Base-by-base conservation (phyloP, 2,329 filamentous ascomycete species). In the Aureobasidium namibiae region DNA sequence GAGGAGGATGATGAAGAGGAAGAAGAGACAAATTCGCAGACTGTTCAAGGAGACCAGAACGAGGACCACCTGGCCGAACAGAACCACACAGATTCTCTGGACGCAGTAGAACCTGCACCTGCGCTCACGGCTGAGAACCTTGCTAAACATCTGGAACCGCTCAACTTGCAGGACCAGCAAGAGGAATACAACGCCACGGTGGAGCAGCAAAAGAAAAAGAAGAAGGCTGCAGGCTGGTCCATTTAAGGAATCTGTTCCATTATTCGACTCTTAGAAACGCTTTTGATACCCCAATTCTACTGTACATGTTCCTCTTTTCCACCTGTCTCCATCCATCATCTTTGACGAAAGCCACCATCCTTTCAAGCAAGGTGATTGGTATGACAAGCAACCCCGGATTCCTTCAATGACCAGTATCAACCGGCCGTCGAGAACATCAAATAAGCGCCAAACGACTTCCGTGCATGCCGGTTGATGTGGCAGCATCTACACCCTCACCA, bases 141-240 rank as follows among this genome's bases (percentile, higher is more conserved):
- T 3, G 50, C 50, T 4, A 54, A 42, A 31, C 50, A 54, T 18
- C 54, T 69, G 10, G 56, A 66, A 53, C 68, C 69, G 4, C 45
- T 71, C 9, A 68, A 71, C n/a, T 54, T 71, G 31, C 63, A 64
- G 16, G 58, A 65, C 3, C 66, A 69, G 33, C 61, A 65, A 23
- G 67, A 66, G 46, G 64, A 64, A n/a, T 45, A 57, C 42, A 46
- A 46, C 2, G 63, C 66, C 33, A 62, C 66, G 6, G 46, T 38
- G 18, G 66, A 68, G 60, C 70, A 70, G 62, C 64, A 68, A 33
- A 67, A 66, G 33, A 65, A 65, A 39, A 71, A 69, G 63, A 73
- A 73, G 65, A 72, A 71, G 62, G 68, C 68, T 44, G 65, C 65
- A 42, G 70, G 70, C 6, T 73, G 70, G 70, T 65, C 68, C 24